Base-by-base conservation (phyloP, 1,284 basidiomycete genomes). In the Hypsizygus ulmarius region DNA sequence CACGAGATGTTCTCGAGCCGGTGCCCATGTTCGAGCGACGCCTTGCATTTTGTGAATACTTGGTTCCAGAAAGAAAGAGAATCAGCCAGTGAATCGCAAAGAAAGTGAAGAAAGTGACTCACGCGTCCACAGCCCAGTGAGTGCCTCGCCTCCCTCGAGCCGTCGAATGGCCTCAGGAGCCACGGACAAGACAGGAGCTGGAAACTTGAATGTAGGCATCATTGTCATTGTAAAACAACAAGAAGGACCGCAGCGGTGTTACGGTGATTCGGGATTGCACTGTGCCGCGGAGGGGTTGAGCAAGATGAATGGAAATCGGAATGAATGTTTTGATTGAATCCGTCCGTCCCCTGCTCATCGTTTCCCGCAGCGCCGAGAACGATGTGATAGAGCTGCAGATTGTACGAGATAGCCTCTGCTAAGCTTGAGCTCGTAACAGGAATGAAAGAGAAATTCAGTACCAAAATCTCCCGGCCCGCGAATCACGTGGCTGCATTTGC, bases 21-120 rank as follows among this genome's bases (percentile, higher is more conserved):
- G 18, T 73, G 75, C 10, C 91, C 91, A 54, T 91, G 84, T 59
- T 86, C 78, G 7, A 93, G 68, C 3, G 82, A 83, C 56, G 81
- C 78, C 64, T 88, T 90, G 71, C 87, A 91, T 63, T 90, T 89
- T 49, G 87, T 84, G 61, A 93, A 92, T 9, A 93, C 90, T 93
- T 54, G 1, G 39, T 34, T 21, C n/a, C n/a, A n/a, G 18, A n/a
- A n/a, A 21, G 47, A 52, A 48, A 42, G 38, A 32, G 27, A 21
- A 19, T 55, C 3, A 52, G 38, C 37, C 9, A 30, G 16, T 16
- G 9, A 33, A 39, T 45, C 28, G 14, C 25, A 43, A 43, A 45
- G 19, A 49, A 45, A 35, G 35, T 7, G 42, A 49, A 25, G 30
- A 30, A 44, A 33, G 39, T 34, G 15, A 72, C 75, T 61, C 56